Base-by-base conservation (phyloP, 164 flowering plant species). In the Taxillus chinensis region DNA sequence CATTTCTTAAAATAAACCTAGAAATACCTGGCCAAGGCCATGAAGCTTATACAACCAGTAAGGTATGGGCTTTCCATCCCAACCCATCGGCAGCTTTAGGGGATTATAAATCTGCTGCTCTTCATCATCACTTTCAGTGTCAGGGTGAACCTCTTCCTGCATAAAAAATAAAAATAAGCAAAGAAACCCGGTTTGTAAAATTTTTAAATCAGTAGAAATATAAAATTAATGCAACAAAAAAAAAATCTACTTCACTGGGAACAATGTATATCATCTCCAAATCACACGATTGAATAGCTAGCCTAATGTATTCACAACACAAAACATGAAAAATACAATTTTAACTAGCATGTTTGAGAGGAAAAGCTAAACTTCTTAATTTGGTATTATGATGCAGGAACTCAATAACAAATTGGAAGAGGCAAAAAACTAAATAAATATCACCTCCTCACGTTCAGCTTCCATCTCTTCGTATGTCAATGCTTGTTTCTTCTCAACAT, bases 31-130 rank as follows among this genome's bases (percentile, higher is more conserved):
- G 27, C 96, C 99, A 70, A 95, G 96, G 63, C 98, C 99, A 78
- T 95, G 98, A 75, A 95, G 98, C 78, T 95, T 95, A 68, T 95
- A 95, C 41, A 95, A 77, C 99, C 99, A 95, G 71, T 95, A 92
- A 37, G 99, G 99, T 63, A 91, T 95, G 58, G 98, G 98, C 68
- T 89, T 95, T 60, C 98, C 98, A 81, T 95, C 99, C 90, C 91
- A 92, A 59, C 96, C 98, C 96, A 95, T 87, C 37, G 99, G 98
- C 79, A 95, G 66, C 72, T 95, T 95, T 38, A 95, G 84, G 64
- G 99, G 99, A 80, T 91, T 91, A 74, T 95, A 95, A 10, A 91
- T 95, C 72, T 92, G 96, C 72, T 87, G 93, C 48, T 95, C 97
- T 1, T 95, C 99, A 27, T 95, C 97, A 58, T 95, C 97, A 74